These are phyloP conservation scores for Eutreptiella sp. DNA, from an alignment of 208 protist species.

Conservation along the genomic window DNA sequence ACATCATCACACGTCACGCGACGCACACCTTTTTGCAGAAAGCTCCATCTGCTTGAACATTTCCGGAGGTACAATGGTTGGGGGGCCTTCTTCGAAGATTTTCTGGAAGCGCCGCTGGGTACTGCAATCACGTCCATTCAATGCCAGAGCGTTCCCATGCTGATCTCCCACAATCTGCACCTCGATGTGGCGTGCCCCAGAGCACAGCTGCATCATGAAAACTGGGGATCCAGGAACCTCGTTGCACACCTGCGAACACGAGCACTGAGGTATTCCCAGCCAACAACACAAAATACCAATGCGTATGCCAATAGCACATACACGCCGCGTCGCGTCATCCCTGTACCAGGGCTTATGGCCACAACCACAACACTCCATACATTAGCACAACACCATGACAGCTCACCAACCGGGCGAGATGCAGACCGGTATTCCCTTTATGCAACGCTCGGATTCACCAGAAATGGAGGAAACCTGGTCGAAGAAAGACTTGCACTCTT, in stretches of 20 bases:
- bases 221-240: conserved; percentile 95
- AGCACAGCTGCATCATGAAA: conserved; percentile 93
- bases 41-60: conserved; percentile 80
- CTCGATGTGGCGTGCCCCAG: conserved; percentile 87
- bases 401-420: no score
- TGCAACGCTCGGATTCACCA: no score
- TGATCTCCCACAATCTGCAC: conserved; percentile 90
- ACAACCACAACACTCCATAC: background rate
- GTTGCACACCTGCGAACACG: conserved; percentile 62
- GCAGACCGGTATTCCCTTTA: no score
- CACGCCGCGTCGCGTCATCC: no score
- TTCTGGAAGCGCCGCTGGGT: conserved; percentile 97
- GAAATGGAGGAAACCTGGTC: conserved; percentile 27
- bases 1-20: background rate
- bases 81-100: conserved; percentile 95
- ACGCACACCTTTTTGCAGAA: no score
- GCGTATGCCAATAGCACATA: no score
- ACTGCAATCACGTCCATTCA: conserved; percentile 93
- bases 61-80: conserved; percentile 60
- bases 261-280: background rate
- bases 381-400: no score
- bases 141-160: conserved; percentile 82
- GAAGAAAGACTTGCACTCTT: conserved; percentile 68
- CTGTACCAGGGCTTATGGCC: no score
- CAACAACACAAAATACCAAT: no score